Base-by-base conservation (phyloP, 2,329 filamentous ascomycete species). In the Hirsutella rhossiliensis region DNA sequence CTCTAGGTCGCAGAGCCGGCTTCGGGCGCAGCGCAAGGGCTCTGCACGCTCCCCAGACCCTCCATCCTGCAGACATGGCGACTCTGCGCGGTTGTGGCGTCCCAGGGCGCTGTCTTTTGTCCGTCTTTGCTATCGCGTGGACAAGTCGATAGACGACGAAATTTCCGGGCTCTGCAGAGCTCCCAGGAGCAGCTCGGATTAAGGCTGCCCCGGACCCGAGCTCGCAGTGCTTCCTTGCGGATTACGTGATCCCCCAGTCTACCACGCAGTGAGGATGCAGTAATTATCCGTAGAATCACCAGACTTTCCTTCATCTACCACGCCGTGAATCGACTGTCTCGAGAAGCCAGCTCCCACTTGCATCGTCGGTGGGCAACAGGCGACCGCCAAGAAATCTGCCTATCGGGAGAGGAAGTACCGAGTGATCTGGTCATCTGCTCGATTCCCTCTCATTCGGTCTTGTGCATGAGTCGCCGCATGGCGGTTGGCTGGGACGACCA, bases 11-110 rank as follows among this genome's bases (percentile, higher is more conserved):
- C 42, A 43, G 49, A 52, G 40, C 31, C 11, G 56, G 53, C 44
- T 54, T 52, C 52, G 56, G 53, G 31, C 52, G 55, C 47, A 60
- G 44, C 43, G 56, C 56, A 41, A 64, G 52, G 52, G 55, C 52
- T 54, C 58, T 57, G 45, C 61, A 62, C 50, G 55, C 60, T 32
- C 56, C 56, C 60, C 57, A 62, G 45, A 62, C 47, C 47, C 55
- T 56, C 46, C 56, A 52, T 52, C 56, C 56, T 45, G 60, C 50
- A 56, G 58, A 56, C 60, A 63, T 63, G 52, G 43, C 52, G 37
- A 32, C 13, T n/a, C 34, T 37, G 34, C 34, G 34, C n/a, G 17
- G n/a, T 18, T 37, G 34, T 37, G 34, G 18, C 18, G 11, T 19
- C 13, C 18, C 31, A 15, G 34, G 17, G 34, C 15, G 17, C 15